A percentile compares a stretch with the other conserved stretches of the same genome.
Conservation (phyloP, 495 filamentous ascomycete genomes). For the Xylaria curta region DNA sequence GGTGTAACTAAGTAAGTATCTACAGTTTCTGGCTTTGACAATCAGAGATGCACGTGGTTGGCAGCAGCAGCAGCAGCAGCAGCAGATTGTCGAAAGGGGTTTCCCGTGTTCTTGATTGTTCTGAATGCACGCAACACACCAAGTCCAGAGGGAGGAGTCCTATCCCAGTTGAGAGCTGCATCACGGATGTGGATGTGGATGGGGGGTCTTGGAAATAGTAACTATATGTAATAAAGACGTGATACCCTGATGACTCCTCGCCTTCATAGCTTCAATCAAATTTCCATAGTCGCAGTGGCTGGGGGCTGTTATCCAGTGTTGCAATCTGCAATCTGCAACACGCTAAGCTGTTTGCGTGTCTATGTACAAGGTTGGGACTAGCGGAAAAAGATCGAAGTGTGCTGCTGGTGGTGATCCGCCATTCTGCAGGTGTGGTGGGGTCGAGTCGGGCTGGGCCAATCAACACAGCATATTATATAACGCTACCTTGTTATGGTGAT, state of each 20-base stretch:
- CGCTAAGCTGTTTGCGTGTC: slow-evolving; percentile 9
- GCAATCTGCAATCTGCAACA: slow-evolving; percentile 22
- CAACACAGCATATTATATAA: slow-evolving; percentile 7
- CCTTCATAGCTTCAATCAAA: slow-evolving; percentile 14
- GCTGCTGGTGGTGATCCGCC: slow-evolving; percentile 14
- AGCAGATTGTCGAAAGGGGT: not conserved
- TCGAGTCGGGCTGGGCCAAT: slow-evolving; percentile 1
- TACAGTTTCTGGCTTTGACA: not conserved
- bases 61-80: slow-evolving; percentile 1
- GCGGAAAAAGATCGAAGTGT: not conserved
- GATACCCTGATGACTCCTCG: slow-evolving; percentile 27
- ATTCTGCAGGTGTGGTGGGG: slow-evolving; percentile 20
- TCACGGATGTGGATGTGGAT: not conserved
- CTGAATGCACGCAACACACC: slow-evolving; percentile 21
- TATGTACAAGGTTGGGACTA: not conserved
- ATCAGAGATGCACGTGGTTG: slow-evolving; percentile 20
- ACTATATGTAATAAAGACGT: slow-evolving; percentile 3
- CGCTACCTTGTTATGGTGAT: slow-evolving; percentile 15
- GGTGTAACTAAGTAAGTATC: not conserved
- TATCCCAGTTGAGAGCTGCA: not conserved
- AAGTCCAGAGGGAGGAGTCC: not conserved
- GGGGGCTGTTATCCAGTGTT: slow-evolving; percentile 12
- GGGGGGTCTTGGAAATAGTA: not conserved
- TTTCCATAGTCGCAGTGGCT: slow-evolving; percentile 13
- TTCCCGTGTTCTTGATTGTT: slow-evolving; percentile 1